Base-by-base conservation (phyloP, 495 filamentous ascomycete genomes). In the Jackrogersella minutella region DNA sequence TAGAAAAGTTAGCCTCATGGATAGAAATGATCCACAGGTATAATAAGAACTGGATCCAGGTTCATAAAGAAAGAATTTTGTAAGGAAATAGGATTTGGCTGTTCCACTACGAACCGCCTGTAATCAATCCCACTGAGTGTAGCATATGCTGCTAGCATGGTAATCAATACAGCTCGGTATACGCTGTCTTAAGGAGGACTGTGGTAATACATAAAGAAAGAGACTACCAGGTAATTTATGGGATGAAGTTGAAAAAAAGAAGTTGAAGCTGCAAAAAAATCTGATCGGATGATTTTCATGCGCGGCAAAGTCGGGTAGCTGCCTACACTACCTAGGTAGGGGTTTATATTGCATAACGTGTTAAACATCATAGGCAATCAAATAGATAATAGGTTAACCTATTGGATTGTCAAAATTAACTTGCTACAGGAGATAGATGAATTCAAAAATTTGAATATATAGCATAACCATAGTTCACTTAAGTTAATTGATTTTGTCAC, bases 31-130 rank as follows among this genome's bases (percentile, higher is more conserved):
- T 19, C 19, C 7, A 30, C 3, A 3, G 7, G 26, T 30, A 34
- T 14, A 3, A 21, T 19, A 28, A 33, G 26, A 39, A 28, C 28
- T 9, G 14, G 11, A 34, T 43, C 1, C 6, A 39, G n/a, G 33
- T 4, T 40, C 19, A 17, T 19, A 17, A 22, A 47, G 21, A 47
- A 37, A 43, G 9, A 49, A n/a, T n/a, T n/a, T n/a, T n/a, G 44
- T 19, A 69, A 69, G 37, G 41, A 26, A 40, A 69, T 17, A 58
- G 36, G 39, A 54, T 49, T 28, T 44, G 54, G 61, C n/a, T 58
- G 50, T 69, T 69, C 66, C 21, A 69, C 66, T 69, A 69, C n/a
- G 66, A 69, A 69, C 51, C 49, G 22, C 28, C 61, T 51, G 50
- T 53, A 46, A 52, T 52, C 50, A 49, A 60, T 14, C 26, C 24